Percentiles rank a stretch among this genome's conserved stretches.
These are phyloP conservation scores for Myrica gale DNA, from an alignment of 306 rosid species.

Conservation along the genomic window DNA sequence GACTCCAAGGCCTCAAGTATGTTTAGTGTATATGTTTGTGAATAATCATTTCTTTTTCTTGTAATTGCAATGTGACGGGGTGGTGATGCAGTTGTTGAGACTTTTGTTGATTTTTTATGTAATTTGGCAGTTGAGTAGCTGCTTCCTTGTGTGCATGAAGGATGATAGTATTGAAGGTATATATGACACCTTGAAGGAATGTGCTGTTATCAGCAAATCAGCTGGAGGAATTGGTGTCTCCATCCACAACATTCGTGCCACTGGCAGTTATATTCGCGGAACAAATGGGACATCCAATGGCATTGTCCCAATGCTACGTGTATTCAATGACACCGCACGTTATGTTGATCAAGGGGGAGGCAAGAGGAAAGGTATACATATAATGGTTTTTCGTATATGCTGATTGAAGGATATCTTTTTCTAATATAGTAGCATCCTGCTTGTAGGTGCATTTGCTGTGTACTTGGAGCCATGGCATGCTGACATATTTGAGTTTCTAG, in stretches of 20 bases:
- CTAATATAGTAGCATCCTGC: conserved; percentile 9
- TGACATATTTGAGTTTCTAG: conserved; percentile 79
- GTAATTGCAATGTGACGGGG: background rate
- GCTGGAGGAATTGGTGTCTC: conserved; percentile 99
- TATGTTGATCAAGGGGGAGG: conserved; percentile 99
- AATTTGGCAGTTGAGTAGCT: conserved; percentile 82
- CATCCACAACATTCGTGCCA: conserved; percentile 73
- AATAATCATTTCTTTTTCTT: background rate
- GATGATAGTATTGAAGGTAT: conserved; percentile 93
- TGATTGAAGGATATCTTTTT: background rate
- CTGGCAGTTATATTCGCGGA: conserved; percentile 93
- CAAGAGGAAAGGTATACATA: conserved; percentile 80
- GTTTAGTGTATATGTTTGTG: conserved; percentile 2
- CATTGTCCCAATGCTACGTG: conserved; percentile 82
- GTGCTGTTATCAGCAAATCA: conserved; percentile 97
- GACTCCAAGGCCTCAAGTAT: conserved; percentile 91
- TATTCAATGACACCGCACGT: conserved; percentile 94
- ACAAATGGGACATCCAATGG: conserved; percentile 98
- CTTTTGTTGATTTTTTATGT: conserved; percentile 1
- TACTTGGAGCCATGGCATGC: conserved; percentile 99
- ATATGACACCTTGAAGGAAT: conserved; percentile 89
- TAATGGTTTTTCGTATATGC: no score
- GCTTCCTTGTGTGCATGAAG: conserved; percentile 92
- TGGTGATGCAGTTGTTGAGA: background rate
- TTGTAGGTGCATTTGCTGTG: conserved; percentile 90